Evolutionary conservation across 176 grass and related monocot genomes (phyloP).

Genomic region (Oryza punctata): DNA sequence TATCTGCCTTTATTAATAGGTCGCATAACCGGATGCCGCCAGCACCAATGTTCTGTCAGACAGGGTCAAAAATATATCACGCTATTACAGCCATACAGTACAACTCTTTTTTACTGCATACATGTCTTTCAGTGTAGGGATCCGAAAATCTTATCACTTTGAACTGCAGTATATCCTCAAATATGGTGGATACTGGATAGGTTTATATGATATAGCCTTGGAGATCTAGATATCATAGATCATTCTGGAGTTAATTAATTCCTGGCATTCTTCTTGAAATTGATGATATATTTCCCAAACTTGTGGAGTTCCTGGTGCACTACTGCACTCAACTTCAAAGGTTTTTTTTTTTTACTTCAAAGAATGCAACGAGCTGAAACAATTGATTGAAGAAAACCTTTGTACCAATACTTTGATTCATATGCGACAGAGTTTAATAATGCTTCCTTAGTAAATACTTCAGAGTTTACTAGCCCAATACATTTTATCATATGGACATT

Average conservation of each 20-base stretch:
- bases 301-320: neutral
- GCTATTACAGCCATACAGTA: neutral
- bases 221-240: neutral
- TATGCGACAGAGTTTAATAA: neutral
- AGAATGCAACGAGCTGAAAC: neutral
- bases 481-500: neutral
- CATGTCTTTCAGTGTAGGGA: conserved; percentile 2
- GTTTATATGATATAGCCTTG: neutral
- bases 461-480: neutral
- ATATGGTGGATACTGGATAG: neutral
- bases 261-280: neutral
- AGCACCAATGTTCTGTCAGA: neutral
- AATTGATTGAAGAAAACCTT: neutral
- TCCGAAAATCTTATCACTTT: neutral
- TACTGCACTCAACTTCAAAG: no score
- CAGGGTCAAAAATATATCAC: neutral
- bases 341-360: no score
- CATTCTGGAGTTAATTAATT: neutral
- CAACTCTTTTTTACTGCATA: neutral
- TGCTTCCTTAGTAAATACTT: neutral
- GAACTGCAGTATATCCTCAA: neutral
- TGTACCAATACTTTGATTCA: neutral
- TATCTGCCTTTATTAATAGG: neutral
- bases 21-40: neutral
- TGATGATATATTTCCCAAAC: conserved; percentile 5